Percentiles rank a stretch among this genome's conserved stretches.
Conservation (phyloP, 371 early-diverging fungal species). For the Lichtheimia ramosa region DNA sequence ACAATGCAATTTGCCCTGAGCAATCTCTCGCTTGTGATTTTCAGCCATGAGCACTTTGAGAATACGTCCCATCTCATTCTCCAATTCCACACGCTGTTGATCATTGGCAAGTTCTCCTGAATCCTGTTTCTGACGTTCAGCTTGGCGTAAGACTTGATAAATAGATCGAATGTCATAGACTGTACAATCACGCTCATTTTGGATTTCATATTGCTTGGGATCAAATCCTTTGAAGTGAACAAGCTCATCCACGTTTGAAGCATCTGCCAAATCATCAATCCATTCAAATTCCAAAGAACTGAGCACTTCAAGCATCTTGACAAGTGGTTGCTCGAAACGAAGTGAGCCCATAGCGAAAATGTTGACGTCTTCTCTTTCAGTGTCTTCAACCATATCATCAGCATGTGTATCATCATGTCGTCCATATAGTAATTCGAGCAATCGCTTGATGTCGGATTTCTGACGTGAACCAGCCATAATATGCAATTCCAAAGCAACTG, state of each 20-base stretch:
- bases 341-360: constrained; percentile 87
- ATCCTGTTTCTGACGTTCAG: constrained; percentile 19
- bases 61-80: constrained; percentile 55
- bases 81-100: constrained; percentile 38
- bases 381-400: constrained; percentile 20
- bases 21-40: constrained; percentile 69
- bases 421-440: constrained; percentile 66
- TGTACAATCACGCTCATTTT: constrained; percentile 58
- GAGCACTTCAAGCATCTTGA: constrained; percentile 57
- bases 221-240: constrained; percentile 25
- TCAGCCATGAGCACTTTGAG: constrained; percentile 53
- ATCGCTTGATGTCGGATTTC: constrained; percentile 50
- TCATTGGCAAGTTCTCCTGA: constrained; percentile 45
- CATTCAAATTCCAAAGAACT: constrained; percentile 58
- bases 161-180: constrained; percentile 71
- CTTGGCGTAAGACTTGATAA: constrained; percentile 27
- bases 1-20: constrained; percentile 60
- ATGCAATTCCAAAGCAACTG: constrained; percentile 86
- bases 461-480: constrained; percentile 28
- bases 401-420: constrained; percentile 7
- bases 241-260: constrained; percentile 5
- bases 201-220: constrained; percentile 21
- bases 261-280: constrained; percentile 37
- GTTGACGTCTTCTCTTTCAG: constrained; percentile 60
- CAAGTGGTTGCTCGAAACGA: constrained; percentile 56